phyloP scores from a whole-genome alignment of 1,284 basidiomycete species.

The Phlebopus sp. region DNA sequence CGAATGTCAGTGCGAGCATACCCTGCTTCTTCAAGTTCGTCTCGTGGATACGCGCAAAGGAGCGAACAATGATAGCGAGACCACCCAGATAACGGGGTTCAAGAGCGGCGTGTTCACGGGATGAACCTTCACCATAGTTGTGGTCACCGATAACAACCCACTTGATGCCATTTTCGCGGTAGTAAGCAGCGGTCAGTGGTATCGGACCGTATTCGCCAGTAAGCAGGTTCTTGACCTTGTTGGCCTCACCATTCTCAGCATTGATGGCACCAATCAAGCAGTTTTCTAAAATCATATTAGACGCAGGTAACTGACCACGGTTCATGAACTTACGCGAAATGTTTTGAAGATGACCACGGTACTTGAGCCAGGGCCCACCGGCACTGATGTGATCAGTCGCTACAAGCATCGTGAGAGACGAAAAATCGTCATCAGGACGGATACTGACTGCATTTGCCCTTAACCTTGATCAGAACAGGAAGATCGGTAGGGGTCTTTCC shows the following conservation, averaged over 20 bases:
- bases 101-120: slow-evolving; percentile 96
- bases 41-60: slow-evolving; percentile 98
- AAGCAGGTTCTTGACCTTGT: slow-evolving; percentile 90
- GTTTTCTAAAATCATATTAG: slow-evolving; percentile 62
- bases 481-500: slow-evolving; percentile 89
- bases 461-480: slow-evolving; percentile 95
- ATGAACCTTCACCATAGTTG: slow-evolving; percentile 99
- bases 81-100: slow-evolving; percentile 98
- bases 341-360: slow-evolving; percentile 98
- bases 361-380: slow-evolving; percentile 99
- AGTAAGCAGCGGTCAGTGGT: slow-evolving; percentile 81
- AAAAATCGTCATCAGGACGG: neutral
- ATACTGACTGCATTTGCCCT: slow-evolving; percentile 93
- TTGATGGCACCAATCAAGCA: slow-evolving; percentile 98
- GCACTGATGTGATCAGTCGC: slow-evolving; percentile 89
- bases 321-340: slow-evolving; percentile 76
- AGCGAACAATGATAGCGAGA: slow-evolving; percentile 91
- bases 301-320: neutral
- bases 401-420: slow-evolving; percentile 20
- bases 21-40: slow-evolving; percentile 98
- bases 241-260: slow-evolving; percentile 91
- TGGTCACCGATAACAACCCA: slow-evolving; percentile 95
- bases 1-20: slow-evolving; percentile 91
- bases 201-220: slow-evolving; percentile 88
- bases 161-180: slow-evolving; percentile 87